Evolutionary conservation across 306 rosid species (phyloP), one percentile per base, ranked within the genome.

Genomic region (Dryas drummondii): DNA sequence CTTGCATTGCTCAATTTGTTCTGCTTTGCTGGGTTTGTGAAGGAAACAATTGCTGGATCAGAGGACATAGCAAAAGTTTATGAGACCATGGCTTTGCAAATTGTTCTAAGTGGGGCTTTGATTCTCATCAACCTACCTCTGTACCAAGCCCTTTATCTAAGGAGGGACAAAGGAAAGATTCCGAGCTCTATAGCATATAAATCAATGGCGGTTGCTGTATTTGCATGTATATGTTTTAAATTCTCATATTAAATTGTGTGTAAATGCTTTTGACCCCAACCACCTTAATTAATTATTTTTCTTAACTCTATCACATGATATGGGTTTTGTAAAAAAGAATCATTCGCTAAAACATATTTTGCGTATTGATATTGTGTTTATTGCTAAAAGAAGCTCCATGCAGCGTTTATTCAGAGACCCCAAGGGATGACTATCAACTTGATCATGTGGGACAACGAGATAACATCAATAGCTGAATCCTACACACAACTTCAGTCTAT

Each of bases 131-230:
- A 91, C 78, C 68, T 71, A 37, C 93, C 96, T 16, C 9, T 93
- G 57, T 89, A 81, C 60, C 80, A 85, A 72, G 96, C 81, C 0
- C 86, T 93, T 63, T 89, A 86, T 78, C 51, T 89, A 17, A 86
- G 98, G 86, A 86, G 71, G 73, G 93, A 89, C 60, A 89, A 70
- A 15, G 96, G 96, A 0, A 85, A 71, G 82, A 66, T 93, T 42
- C 97, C 92, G 0, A 66, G 16, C 51, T 85, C 90, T 48, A 14
- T 76, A 42, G 79, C 87, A 6, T 68, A 70, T 40, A 86, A 83
- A 76, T 93, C 97, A 16, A 59, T 83, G 67, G 64, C 57, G 10
- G 44, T 73, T 16, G 84, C 84, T 22, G 68, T 82, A 47, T 41
- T 59, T 49, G 82, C 79, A 10, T 83, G 82, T 50, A 1, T 68